A percentile compares a stretch with the other conserved stretches of the same genome.
Conservation (phyloP, 495 filamentous ascomycete genomes). For the Penicillium cosmopolitanum region DNA sequence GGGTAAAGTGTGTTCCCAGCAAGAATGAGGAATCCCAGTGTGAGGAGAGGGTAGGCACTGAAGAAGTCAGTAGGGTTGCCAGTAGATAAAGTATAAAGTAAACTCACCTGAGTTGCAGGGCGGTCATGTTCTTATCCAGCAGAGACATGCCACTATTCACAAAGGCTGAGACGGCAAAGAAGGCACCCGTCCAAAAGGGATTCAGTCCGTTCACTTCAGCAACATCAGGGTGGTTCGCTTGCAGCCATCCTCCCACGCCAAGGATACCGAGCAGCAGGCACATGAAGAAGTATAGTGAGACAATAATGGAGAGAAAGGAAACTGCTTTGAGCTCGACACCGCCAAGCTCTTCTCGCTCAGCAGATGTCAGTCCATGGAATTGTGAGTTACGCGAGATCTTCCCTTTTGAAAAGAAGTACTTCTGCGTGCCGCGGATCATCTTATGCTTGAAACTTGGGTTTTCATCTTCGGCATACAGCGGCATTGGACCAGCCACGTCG, state of each 20-base stretch:
- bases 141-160: constrained; percentile 88
- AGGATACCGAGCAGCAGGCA: constrained; percentile 75
- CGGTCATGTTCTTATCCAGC: constrained; percentile 77
- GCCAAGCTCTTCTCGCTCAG: constrained; percentile 73
- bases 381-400: constrained; percentile 70
- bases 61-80: constrained; percentile 14
- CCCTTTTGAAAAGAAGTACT: constrained; percentile 47
- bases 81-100: neutral
- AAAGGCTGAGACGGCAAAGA: constrained; percentile 69
- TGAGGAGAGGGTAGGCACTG: constrained; percentile 68
- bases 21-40: constrained; percentile 76
- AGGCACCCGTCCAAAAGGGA: constrained; percentile 58
- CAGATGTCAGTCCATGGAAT: constrained; percentile 67
- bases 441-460: constrained; percentile 25
- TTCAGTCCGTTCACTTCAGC: constrained; percentile 69
- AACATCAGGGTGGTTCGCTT: constrained; percentile 57
- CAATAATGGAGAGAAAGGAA: constrained; percentile 68
- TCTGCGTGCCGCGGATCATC: constrained; percentile 36
- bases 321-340: constrained; percentile 82
- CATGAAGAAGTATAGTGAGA: constrained; percentile 72
- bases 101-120: constrained; percentile 43
- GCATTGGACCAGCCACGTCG: constrained; percentile 25
- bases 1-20: constrained; percentile 85
- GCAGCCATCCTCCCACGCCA: constrained; percentile 73
- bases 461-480: constrained; percentile 21